Percentiles rank a stretch among this genome's conserved stretches.
Conservation (phyloP, 495 filamentous ascomycete genomes). For the Cryomyces minteri region DNA sequence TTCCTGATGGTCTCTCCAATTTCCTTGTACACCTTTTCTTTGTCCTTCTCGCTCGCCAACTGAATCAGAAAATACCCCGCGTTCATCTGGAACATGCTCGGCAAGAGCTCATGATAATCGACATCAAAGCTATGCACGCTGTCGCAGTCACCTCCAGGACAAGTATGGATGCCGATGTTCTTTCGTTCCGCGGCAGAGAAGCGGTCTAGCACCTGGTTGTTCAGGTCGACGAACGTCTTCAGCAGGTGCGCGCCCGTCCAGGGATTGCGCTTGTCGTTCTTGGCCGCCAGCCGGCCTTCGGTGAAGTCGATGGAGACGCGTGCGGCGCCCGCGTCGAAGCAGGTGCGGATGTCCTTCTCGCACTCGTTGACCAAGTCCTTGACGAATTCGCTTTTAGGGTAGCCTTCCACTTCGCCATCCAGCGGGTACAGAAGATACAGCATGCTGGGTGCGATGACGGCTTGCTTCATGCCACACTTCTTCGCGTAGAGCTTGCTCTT, state of each 20-base stretch:
- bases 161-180: constrained; percentile 27
- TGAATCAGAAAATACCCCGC: constrained; percentile 28
- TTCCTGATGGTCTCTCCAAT: constrained; percentile 19
- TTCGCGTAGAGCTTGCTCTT: constrained; percentile 16
- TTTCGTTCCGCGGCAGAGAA: constrained; percentile 19
- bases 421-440: constrained; percentile 26
- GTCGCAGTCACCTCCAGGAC: constrained; percentile 27
- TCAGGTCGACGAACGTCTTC: constrained; percentile 24
- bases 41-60: constrained; percentile 21
- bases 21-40: constrained; percentile 20
- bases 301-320: constrained; percentile 27
- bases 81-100: constrained; percentile 24
- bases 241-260: constrained; percentile 23
- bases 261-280: constrained; percentile 25
- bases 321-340: constrained; percentile 22
- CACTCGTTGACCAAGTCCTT: constrained; percentile 26
- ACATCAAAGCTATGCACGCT: constrained; percentile 24
- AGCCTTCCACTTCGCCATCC: constrained; percentile 19
- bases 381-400: constrained; percentile 20
- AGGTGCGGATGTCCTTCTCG: constrained; percentile 26
- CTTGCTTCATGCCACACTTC: constrained; percentile 20
- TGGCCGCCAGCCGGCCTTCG: constrained; percentile 22
- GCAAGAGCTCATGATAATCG: constrained; percentile 22
- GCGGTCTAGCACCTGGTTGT: constrained; percentile 21
- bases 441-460: constrained; percentile 27